Evolutionary conservation across 352 stramenopile genomes (phyloP), one percentile per base, ranked within the genome.

Genomic region (Globisporangium acanthophoron): DNA sequence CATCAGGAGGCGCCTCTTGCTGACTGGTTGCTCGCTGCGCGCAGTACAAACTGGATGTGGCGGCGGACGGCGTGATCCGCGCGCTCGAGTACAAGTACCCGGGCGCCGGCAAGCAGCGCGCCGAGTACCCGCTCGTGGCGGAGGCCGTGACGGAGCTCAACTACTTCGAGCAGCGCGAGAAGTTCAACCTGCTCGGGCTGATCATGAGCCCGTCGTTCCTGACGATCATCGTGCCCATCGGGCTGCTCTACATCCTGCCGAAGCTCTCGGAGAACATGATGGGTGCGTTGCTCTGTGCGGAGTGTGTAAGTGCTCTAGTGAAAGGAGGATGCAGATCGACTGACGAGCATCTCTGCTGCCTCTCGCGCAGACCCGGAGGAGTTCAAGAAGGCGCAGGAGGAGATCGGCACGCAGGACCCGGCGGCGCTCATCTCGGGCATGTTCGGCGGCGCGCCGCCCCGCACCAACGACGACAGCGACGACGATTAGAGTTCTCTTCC

Each of bases 361-460:
- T 9, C 46, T 11, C 29, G 16, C 56, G n/a, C 48, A 91, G 84
- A 94, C 55, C 84, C 84, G 0, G 84, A 94, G 45, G 84, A 94
- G 53, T 87, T 90, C 70, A 94, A 94, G 71, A 89, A 92, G 59
- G 84, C 81, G 9, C 84, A 94, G 58, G 84, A 92, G 56, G 84
- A 94, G 50, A 88, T 94, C 59, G 84, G 80, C 21, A 73, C 79
- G 12, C 66, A 85, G 41, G 80, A 94, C 60, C 84, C 84, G 11
- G 76, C 76, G 33, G 70, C 79, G 29, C 61, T 94, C 46, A 68
- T 94, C 50, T 73, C 72, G 44, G 76, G 78, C 11, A 90, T 94
- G 71, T 82, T 94, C 53, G 84, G 84, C 35, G 83, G 83, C 33
- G 80, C 67, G 16, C 33, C 43, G 7, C 11, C 41, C 21, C 66